These are phyloP conservation scores for Fusarium cicatricum DNA, from an alignment of 2,329 filamentous ascomycete genomes.

Conservation along the genomic window DNA sequence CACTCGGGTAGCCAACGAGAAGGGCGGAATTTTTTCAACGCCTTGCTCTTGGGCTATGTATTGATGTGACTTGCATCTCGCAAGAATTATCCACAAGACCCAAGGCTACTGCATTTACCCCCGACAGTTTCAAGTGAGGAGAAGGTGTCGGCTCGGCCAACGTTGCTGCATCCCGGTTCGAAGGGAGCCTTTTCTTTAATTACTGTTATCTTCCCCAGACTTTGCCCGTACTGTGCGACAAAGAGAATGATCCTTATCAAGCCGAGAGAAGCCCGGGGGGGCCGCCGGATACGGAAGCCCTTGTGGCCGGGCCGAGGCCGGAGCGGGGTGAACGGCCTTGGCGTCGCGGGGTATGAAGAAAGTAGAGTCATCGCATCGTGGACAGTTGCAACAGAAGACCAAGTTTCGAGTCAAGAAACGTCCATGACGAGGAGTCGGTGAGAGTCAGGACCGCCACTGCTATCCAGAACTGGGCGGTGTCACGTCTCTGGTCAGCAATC, in stretches of 20 bases:
- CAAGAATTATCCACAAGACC: neutral
- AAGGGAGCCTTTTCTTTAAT: constrained; percentile 1
- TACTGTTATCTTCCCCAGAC: constrained; percentile 22
- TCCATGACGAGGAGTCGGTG: constrained; percentile 1
- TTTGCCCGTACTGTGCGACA: constrained; percentile 26
- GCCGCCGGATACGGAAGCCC: constrained; percentile 30
- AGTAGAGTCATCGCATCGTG: constrained; percentile 3
- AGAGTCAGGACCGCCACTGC: neutral
- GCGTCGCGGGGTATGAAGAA: constrained; percentile 18
- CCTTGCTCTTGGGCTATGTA: neutral
- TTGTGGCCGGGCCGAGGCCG: constrained; percentile 34
- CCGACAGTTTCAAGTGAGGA: neutral
- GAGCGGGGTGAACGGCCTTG: constrained; percentile 23
- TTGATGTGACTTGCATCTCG: neutral
- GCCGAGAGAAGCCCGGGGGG: neutral
- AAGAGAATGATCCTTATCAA: constrained; percentile 3
- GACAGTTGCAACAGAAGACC: constrained; percentile 5
- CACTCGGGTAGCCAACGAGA: neutral
- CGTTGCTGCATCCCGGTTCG: constrained; percentile 10
- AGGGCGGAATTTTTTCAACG: neutral
- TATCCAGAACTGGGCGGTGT: constrained; percentile 21
- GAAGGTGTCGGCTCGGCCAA: constrained; percentile 13
- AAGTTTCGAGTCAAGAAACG: constrained; percentile 14
- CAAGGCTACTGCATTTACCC: neutral
- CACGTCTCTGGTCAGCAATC: constrained; percentile 10